Evolutionary conservation across 208 protist species (phyloP), one percentile per base, ranked within the genome.

Genomic region (Leptomonas pyrrhocoris): DNA sequence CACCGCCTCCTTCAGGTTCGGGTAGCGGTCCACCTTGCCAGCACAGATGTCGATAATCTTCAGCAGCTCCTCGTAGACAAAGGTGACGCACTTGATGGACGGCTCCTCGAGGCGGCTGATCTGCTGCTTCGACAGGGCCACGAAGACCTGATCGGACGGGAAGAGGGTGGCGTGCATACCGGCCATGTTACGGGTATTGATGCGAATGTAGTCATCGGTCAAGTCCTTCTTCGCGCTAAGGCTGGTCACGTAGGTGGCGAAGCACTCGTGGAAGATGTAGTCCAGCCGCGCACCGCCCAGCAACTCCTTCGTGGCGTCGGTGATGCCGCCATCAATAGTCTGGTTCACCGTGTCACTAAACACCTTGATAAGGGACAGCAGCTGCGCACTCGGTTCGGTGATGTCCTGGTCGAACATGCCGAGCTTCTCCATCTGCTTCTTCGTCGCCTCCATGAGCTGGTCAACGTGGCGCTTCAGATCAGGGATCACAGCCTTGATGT

Each of bases 141-240:
- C 95, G 70, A 99, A 99, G 2, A 97, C 90, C 54, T 95, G 90
- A 69, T 99, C 98, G 19, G 98, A 98, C 6, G 98, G 96, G 74
- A 99, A 99, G 13, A 99, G 82, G 1, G 95, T 93, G 34, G 94
- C 83, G 63, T 98, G 90, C 74, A 98, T 97, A 82, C 98, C 98
- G 13, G 93, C 94, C 79, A 98, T 98, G 81, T 98, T 99, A 51
- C 93, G 88, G 38, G 98, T 97, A 64, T 97, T 98, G 42, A 95
- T 98, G 65, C 92, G 90, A 58, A 99, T 99, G 70, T 99, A 98
- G 49, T 95, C 89, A 49, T 97, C 92, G 8, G 84, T 96, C 15
- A 98, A 81, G 60, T 96, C 92, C 48, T 98, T 98, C 66, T 78
- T 85, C 27, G 97, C 92, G 55, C 79, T 86, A 27, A 99, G 90